Base-by-base conservation (phyloP, 2,329 filamentous ascomycete genomes). In the Exserohilum turcica region DNA sequence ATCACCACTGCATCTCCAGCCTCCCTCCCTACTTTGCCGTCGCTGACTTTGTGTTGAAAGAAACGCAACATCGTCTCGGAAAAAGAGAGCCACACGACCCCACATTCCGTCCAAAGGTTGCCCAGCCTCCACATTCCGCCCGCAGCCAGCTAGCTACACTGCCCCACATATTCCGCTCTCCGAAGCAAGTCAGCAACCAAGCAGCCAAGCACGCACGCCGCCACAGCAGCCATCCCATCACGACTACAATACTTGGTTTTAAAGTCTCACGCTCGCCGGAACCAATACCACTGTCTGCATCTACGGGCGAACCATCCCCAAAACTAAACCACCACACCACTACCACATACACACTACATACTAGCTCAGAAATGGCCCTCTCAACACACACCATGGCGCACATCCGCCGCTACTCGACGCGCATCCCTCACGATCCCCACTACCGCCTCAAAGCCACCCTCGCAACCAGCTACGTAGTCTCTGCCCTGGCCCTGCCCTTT, bases 401-500 rank as follows among this genome's bases (percentile, higher is more conserved):
- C 16, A 48, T 75, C 31, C 68, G 73, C 40, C 71, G 66, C 46
- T 76, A 76, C 64, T 74, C 73, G 0, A 68, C 72, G 15, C 58
- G 62, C 15, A 42, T 70, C 12, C 68, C 70, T 1, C 71, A 68
- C 51, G 70, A 75, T 39, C 71, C 72, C 0, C 70, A 67, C 56
- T 73, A 69, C 57, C 59, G 63, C 5, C 65, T 74, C 46, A 73
- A 74, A 53, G 68, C 68, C 19, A 64, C 62, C 6, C 66, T 74
- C 10, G 72, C 73, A 58, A 75, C 70, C 1, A 66, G 67, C 10
- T 77, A 76, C 40, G 65, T 76, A 1, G 68, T 73, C 5, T 68
- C 64, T 3, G 74, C 72, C 12, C 72, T 76, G 28, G 72, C 74
- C 3, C 61, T 77, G 6, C 74, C 74, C 0, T 76, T 76, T 55